These are phyloP conservation scores for Leccinum arenicola DNA, from an alignment of 768 basidiomycete species.

Conservation along the genomic window DNA sequence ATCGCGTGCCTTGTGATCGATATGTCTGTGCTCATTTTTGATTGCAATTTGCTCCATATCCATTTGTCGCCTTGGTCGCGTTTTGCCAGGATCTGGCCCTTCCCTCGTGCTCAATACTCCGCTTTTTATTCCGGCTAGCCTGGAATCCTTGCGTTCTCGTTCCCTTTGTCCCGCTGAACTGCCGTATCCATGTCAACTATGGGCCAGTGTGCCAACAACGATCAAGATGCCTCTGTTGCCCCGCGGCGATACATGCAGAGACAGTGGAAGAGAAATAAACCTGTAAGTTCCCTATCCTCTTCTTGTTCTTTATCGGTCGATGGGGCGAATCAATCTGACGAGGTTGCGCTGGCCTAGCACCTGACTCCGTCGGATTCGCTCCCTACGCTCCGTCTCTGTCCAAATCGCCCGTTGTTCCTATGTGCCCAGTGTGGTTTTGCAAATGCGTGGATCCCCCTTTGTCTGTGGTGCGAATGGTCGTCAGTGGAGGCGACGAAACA, in stretches of 20 bases:
- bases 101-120: conserved; percentile 29
- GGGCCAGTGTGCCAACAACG: conserved; percentile 9
- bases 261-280: conserved; percentile 43
- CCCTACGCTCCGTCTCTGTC: conserved; percentile 43
- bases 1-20: conserved; percentile 21
- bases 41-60: conserved; percentile 7
- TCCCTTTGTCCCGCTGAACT: conserved; percentile 6
- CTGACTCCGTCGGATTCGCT: conserved; percentile 45
- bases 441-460: conserved; percentile 47
- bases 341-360: conserved; percentile 30
- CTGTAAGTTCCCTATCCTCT: conserved; percentile 27
- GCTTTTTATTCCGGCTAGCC: conserved; percentile 22
- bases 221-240: conserved; percentile 20
- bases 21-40: conserved; percentile 13
- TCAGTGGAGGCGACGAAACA: conserved; percentile 39
- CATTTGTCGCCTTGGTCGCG: conserved; percentile 21
- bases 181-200: conserved; percentile 6
- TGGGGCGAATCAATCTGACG: conserved; percentile 16
- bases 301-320: conserved; percentile 6
- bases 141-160: not conserved
- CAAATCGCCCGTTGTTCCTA: conserved; percentile 42
- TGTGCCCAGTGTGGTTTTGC: conserved; percentile 46
- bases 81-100: conserved; percentile 25
- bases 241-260: conserved; percentile 36
- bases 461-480: conserved; percentile 51